Base-by-base conservation (phyloP, 23 red algal genomes). In the Cyanidioschyzon merolae region DNA sequence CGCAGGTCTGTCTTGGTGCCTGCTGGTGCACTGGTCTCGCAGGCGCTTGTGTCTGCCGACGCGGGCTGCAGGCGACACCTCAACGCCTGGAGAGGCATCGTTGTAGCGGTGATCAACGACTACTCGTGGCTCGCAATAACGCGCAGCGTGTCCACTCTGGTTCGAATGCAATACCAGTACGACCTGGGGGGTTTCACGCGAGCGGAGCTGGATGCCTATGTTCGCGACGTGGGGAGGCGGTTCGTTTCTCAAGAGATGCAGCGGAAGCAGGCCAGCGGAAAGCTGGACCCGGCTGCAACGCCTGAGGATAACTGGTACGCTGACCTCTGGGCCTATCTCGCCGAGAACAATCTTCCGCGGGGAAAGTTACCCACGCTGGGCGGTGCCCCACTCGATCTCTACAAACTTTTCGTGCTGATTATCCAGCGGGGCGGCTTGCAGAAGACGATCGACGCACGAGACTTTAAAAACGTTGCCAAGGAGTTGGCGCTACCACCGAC, bases 341-440 rank as follows among this genome's bases (percentile, higher is more conserved):
- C 21, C 29, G 63, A 71, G 29, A 7, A 71, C 63, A 35, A 71
- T 32, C 63, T 71, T 7, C 63, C 63, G 63, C 7, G 32, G 29
- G 32, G 32, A 25, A 71, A 71, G 63, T 12, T 71, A 12, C 63
- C 63, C 2, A 35, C 32, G 63, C 63, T 71, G 63, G 63, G 63
- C 7, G n/a, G 63, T 3, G 7, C 63, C 7, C 63, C 63, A 3
- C 7, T 71, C 12, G 63, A 71, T 71, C 63, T 71, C 7, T 71
- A 71, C 63, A 3, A 7, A 35, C 63, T 71, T 7, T 71, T 71
- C 63, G 32, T 71, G 12, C 63, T 71, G 12, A 87, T 96, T 50
- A 50, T 96, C 37, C 82, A 85, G 39, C 92, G 80, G 38, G 92
- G 92, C 1, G 92, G 92, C 0, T 58, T 96, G 2, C 84, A 96